These are phyloP conservation scores for Antrodiella citrinella DNA, from an alignment of 768 basidiomycete species.

Conservation along the genomic window DNA sequence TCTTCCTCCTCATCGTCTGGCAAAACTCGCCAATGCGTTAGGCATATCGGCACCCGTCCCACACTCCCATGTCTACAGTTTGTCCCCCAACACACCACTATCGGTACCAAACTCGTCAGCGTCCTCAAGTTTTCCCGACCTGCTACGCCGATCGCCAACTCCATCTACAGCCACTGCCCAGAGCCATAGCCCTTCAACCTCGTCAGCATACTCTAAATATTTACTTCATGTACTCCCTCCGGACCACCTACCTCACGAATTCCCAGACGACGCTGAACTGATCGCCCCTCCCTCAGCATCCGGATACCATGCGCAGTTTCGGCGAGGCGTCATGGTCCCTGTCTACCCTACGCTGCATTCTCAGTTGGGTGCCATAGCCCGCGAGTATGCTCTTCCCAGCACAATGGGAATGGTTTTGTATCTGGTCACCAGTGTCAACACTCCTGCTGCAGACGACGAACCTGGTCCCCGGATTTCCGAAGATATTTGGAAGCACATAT, in stretches of 20 bases:
- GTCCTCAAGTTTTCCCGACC: slow-evolving; percentile 32
- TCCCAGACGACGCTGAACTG: slow-evolving; percentile 38
- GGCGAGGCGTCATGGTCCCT: slow-evolving; percentile 80
- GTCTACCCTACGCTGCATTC: slow-evolving; percentile 76
- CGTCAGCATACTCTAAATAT: slow-evolving; percentile 46
- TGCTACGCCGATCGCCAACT: slow-evolving; percentile 34
- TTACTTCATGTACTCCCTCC: slow-evolving; percentile 85
- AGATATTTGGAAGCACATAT: slow-evolving; percentile 83
- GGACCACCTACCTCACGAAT: slow-evolving; percentile 56
- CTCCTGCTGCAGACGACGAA: slow-evolving; percentile 27
- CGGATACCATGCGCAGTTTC: slow-evolving; percentile 74
- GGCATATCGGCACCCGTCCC: slow-evolving; percentile 74
- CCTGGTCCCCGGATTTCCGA: slow-evolving; percentile 81
- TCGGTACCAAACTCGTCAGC: slow-evolving; percentile 12
- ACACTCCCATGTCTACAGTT: slow-evolving; percentile 13
- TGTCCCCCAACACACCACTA: slow-evolving; percentile 11
- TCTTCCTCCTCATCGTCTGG: slow-evolving; percentile 67
- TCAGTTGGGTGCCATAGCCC: slow-evolving; percentile 82
- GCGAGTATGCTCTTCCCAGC: slow-evolving; percentile 88
- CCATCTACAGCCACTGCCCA: slow-evolving; percentile 31
- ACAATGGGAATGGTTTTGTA: slow-evolving; percentile 79
- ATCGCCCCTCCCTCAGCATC: slow-evolving; percentile 52
- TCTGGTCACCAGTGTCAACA: slow-evolving; percentile 42
- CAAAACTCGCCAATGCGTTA: slow-evolving; percentile 79
- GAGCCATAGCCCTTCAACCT: slow-evolving; percentile 27